A percentile compares a stretch with the other conserved stretches of the same genome.
phyloP scores from a whole-genome alignment of 441 rosid genomes.

The Aquilaria agallochum region DNA sequence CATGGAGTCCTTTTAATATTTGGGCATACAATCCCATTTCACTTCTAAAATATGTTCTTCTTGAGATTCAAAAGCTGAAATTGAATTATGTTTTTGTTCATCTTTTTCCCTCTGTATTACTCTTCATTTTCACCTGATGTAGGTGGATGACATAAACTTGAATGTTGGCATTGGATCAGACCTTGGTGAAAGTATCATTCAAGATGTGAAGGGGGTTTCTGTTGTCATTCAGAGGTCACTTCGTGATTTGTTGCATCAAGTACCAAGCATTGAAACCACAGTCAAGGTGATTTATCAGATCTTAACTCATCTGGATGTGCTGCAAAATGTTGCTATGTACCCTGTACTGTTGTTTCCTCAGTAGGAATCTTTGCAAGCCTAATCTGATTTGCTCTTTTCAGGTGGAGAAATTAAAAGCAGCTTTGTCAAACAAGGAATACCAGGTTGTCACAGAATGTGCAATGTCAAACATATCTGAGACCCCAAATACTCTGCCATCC shows the following conservation, averaged over 20 bases:
- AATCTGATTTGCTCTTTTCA: slow-evolving; percentile 32
- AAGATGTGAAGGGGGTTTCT: slow-evolving; percentile 91
- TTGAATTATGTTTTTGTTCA: slow-evolving; percentile 11
- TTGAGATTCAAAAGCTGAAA: slow-evolving; percentile 1
- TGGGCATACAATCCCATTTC: background rate
- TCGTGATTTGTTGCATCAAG: slow-evolving; percentile 87
- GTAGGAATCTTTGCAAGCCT: too few relatives aligned
- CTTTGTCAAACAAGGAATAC: slow-evolving; percentile 83
- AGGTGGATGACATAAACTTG: slow-evolving; percentile 96
- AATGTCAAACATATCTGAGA: slow-evolving; percentile 82
- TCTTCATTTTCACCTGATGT: slow-evolving; percentile 10
- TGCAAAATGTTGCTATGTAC: too few relatives aligned
- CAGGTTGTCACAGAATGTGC: slow-evolving; percentile 95
- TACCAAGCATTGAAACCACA: slow-evolving; percentile 72
- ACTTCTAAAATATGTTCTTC: slow-evolving; percentile 1
- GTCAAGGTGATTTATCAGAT: slow-evolving; percentile 49
- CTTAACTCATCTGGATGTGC: background rate
- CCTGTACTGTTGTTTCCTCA: too few relatives aligned
- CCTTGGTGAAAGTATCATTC: slow-evolving; percentile 90
- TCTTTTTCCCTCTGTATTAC: slow-evolving; percentile 5
- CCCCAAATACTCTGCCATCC: slow-evolving; percentile 63
- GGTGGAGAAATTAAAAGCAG: slow-evolving; percentile 87
- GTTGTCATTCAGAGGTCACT: slow-evolving; percentile 81
- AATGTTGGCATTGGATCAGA: slow-evolving; percentile 85
- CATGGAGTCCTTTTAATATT: background rate